Evolutionary conservation across 768 basidiomycete genomes (phyloP).

Genomic region (Amanita exitialis): DNA sequence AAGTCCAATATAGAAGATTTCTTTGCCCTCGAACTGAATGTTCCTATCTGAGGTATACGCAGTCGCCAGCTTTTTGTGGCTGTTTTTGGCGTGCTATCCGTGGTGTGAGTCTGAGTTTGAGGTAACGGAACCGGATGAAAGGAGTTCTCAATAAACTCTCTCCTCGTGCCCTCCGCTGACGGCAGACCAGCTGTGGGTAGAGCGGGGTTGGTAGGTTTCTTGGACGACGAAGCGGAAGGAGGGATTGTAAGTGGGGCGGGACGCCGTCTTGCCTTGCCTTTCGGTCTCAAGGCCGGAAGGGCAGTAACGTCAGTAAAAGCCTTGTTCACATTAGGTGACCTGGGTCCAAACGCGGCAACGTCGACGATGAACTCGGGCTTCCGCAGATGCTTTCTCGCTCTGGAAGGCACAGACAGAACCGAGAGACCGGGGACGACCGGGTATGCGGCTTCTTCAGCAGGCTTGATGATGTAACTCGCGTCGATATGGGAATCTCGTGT

Average conservation of each 20-base stretch:
- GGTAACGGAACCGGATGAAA: slow-evolving; percentile 17
- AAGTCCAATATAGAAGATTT: slow-evolving; percentile 1
- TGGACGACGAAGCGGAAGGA: slow-evolving; percentile 10
- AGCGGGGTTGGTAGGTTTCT: slow-evolving; percentile 8
- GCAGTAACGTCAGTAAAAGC: slow-evolving; percentile 1
- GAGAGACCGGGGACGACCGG: slow-evolving; percentile 25
- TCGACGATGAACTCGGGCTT: slow-evolving; percentile 26
- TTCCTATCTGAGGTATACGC: neutral
- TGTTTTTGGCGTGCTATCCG: neutral
- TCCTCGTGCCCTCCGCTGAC: slow-evolving; percentile 10
- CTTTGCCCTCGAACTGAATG: neutral
- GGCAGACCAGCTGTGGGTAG: slow-evolving; percentile 6
- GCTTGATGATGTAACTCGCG: slow-evolving; percentile 1
- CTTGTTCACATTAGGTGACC: slow-evolving; percentile 11
- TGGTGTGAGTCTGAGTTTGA: neutral
- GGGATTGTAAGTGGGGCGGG: slow-evolving; percentile 24
- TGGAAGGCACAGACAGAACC: slow-evolving; percentile 26
- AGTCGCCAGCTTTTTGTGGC: neutral
- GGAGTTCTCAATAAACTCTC: slow-evolving; percentile 23
- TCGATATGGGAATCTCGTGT: slow-evolving; percentile 1
- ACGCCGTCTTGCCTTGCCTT: slow-evolving; percentile 20
- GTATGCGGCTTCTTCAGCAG: slow-evolving; percentile 17
- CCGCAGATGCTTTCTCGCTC: slow-evolving; percentile 25
- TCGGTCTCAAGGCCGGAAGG: slow-evolving; percentile 4
- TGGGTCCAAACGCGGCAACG: slow-evolving; percentile 22